Evolutionary conservation across 768 basidiomycete species (phyloP), one percentile per base, ranked within the genome.

Genomic region (Erythrobasidium yunnanense): DNA sequence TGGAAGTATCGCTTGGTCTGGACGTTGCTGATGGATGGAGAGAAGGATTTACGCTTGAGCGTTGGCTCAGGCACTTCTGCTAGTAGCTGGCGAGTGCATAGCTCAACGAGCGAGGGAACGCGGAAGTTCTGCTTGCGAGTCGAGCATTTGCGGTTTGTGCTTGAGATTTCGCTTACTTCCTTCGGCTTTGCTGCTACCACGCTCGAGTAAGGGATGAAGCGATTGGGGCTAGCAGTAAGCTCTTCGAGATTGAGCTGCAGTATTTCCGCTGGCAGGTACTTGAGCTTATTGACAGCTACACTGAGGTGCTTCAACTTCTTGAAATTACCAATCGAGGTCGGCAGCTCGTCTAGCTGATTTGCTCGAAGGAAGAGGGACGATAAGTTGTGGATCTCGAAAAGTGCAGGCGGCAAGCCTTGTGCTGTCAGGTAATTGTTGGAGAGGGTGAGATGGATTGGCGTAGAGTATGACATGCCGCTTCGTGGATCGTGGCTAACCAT

Each of bases 351-450:
- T 56, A 71, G 67, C 34, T 35, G 20, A 55, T 70, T 71, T 13
- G 45, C 11, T 1, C 69, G 58, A 1, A 71, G 68, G 18, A 45
- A 65, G 30, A 71, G 71, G 25, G 32, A 45, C 7, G 32, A n/a
- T 5, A 68, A 38, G 58, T 72, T 72, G 18, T 29, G 15, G 58
- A 72, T 55, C 2, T 34, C 45, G 54, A 70, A 72, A 11, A 72
- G 65, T 6, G 68, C 38, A 45, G 68, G 55, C 18, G 71, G 56
- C 32, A 72, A 51, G 20, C 67, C 54, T 8, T 33, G 35, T 3
- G 66, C 46, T 3, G 47, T 65, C 29, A 72, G 66, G 13, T 62
- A 23, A 52, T 72, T 72, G 18, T 33, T 35, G 35, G 60, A 34
- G 34, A 72, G 66, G 50, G 35, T 42, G 66, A 72, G 49, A 8